A percentile compares a stretch with the other conserved stretches of the same genome.
These are phyloP conservation scores for Phyllosticta paracitricarpa DNA, from an alignment of 2,329 filamentous ascomycete genomes.

Conservation along the genomic window DNA sequence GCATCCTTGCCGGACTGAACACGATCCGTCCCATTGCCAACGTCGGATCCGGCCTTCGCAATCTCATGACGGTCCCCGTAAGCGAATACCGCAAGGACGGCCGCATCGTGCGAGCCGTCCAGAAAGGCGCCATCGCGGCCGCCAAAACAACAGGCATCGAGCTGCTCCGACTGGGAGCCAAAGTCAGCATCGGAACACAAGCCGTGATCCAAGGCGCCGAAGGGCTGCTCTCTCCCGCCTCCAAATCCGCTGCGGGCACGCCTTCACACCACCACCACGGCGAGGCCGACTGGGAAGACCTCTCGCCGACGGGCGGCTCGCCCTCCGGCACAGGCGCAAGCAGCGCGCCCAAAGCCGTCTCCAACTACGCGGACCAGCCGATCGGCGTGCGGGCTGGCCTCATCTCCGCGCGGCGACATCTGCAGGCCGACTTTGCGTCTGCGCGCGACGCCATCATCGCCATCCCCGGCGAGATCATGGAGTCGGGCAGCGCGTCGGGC, in stretches of 20 bases:
- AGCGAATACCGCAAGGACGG: slow-evolving; percentile 92
- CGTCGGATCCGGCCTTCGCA: slow-evolving; percentile 74
- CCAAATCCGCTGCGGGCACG: slow-evolving; percentile 10
- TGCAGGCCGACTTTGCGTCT: slow-evolving; percentile 77
- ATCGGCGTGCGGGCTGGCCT: slow-evolving; percentile 80
- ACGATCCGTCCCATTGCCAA: slow-evolving; percentile 87
- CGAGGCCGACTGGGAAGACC: slow-evolving; percentile 41
- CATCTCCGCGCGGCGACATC: slow-evolving; percentile 67
- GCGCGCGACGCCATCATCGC: slow-evolving; percentile 89
- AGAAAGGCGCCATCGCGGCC: slow-evolving; percentile 83
- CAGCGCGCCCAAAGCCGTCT: slow-evolving; percentile 64
- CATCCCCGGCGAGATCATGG: slow-evolving; percentile 82
- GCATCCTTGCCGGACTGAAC: slow-evolving; percentile 78
- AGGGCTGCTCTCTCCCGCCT: slow-evolving; percentile 50
- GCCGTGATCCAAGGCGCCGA: slow-evolving; percentile 87
- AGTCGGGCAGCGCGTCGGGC: slow-evolving; percentile 70
- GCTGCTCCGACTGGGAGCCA: slow-evolving; percentile 87
- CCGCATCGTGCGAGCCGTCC: slow-evolving; percentile 78
- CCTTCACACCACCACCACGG: not conserved
- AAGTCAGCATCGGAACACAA: slow-evolving; percentile 88
- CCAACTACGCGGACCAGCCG: slow-evolving; percentile 88
- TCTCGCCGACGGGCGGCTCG: slow-evolving; percentile 50
- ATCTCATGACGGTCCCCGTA: slow-evolving; percentile 82
- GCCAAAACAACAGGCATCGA: slow-evolving; percentile 89
- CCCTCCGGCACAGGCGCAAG: slow-evolving; percentile 40